Evolutionary conservation across 2,329 filamentous ascomycete genomes (phyloP), one percentile per base, ranked within the genome.

Genomic region (Penicillium freii): DNA sequence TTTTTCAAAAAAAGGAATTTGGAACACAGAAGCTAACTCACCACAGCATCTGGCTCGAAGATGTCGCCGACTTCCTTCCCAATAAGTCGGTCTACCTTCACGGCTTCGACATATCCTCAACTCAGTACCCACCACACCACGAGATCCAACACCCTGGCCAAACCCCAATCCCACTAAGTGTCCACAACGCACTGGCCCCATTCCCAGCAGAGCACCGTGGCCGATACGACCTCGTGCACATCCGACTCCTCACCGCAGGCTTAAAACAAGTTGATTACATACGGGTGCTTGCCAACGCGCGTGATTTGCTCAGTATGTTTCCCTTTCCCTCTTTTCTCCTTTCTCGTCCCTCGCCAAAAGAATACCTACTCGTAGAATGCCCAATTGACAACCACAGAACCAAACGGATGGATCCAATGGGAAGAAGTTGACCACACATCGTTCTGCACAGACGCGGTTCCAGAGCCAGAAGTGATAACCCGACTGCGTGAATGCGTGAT

Each of bases 41-140:
- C 15, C 11, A 2, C 45, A 70, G 67, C 7, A 54, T 71, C 40
- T 72, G 69, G 69, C 63, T 72, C 7, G 53, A 49, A 19, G 62
- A 63, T 29, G 40, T 64, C 29, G 58, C 55, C 38, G 48, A 45
- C n/a, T 33, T 19, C 19, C 43, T 45, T 10, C 56, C 51, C 17
- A 56, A 54, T 15, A 38, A 58, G 11, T 52, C 39, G 11, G 57
- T 54, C 45, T 62, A 62, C 27, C 62, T 66, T 13, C 66, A 70
- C 19, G 69, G 68, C 34, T 72, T 73, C 51, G 71, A 72, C 47
- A 69, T 73, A 36, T 73, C 71, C 13, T 33, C 60, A 3, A 58
- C 59, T 5, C 72, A 73, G 27, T 72, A 66, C 50, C 66, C 67
- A 23, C 45, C 57, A 0, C 43, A 21, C 5, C 39, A 56, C 33